A percentile compares a stretch with the other conserved stretches of the same genome.
Evolutionary conservation across 495 filamentous ascomycete genomes (phyloP).

Genomic region (Penicillium diatomitis): DNA sequence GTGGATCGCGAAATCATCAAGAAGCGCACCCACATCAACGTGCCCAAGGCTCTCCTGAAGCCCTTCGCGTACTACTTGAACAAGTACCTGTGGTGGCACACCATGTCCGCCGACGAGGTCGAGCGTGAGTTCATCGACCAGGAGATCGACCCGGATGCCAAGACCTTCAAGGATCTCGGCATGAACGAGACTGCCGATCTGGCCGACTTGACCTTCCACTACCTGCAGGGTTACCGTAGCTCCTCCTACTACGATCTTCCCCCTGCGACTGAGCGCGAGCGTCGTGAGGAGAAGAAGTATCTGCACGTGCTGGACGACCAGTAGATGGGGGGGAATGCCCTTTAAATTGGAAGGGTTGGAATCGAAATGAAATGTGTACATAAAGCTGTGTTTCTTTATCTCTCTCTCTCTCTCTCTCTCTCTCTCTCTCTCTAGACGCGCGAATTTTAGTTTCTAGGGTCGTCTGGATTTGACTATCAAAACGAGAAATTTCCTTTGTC

Average conservation of each 20-base stretch:
- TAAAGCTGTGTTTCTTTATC: constrained; percentile 15
- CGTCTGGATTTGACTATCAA: constrained; percentile 4
- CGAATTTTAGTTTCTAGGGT: constrained; percentile 29
- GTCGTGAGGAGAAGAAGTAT: constrained; percentile 90
- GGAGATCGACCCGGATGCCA: constrained; percentile 78
- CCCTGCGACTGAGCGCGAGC: constrained; percentile 89
- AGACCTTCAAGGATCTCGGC: constrained; percentile 90
- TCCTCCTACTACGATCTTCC: constrained; percentile 82
- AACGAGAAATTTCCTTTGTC: background rate
- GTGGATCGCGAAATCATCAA: constrained; percentile 91
- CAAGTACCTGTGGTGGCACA: constrained; percentile 78
- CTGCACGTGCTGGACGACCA: constrained; percentile 88
- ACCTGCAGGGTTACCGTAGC: constrained; percentile 82
- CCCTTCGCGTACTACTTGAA: constrained; percentile 63
- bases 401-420: constrained; percentile 6
- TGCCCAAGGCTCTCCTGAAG: constrained; percentile 73
- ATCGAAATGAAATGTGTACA: constrained; percentile 31
- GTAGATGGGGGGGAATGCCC: constrained; percentile 34
- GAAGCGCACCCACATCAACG: constrained; percentile 80
- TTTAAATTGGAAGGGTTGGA: too few relatives aligned
- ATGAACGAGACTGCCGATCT: constrained; percentile 74
- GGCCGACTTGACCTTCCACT: constrained; percentile 76
- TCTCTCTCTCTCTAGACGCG: constrained; percentile 16
- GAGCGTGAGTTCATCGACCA: constrained; percentile 94
- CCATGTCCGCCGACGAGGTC: constrained; percentile 74